Percentiles rank a stretch among this genome's conserved stretches.
Conservation (phyloP, 148 eudicot species). For the Rheum nobile region DNA sequence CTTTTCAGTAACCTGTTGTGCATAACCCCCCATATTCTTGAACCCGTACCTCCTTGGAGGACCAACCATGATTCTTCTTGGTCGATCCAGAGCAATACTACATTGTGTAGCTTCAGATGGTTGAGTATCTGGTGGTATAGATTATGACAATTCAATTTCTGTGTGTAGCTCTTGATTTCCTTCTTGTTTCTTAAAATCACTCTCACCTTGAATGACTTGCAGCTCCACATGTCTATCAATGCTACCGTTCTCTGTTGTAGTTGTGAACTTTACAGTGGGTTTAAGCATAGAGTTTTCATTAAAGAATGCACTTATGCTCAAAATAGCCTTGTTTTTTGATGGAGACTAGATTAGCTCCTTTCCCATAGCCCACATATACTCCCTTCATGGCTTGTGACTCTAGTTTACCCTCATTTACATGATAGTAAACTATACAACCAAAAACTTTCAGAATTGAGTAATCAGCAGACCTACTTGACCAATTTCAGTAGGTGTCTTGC, state of each 20-base stretch:
- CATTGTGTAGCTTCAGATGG: background rate
- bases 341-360: background rate
- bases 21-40: background rate
- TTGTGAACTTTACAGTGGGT: background rate
- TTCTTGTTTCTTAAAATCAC: background rate
- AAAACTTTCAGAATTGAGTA: slow-evolving; percentile 6
- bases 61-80: too few relatives aligned
- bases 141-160: background rate
- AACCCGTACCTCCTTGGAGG: too few relatives aligned
- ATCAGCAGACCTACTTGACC: slow-evolving; percentile 6
- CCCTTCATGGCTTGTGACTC: background rate
- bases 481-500: background rate
- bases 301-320: background rate
- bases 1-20: background rate
- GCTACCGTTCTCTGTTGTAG: background rate
- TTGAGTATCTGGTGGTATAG: background rate
- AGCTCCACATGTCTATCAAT: background rate
- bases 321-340: background rate
- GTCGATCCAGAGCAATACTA: background rate
- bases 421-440: slow-evolving; percentile 8
- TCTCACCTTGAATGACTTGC: background rate
- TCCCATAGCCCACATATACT: background rate
- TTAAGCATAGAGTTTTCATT: background rate
- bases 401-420: slow-evolving; percentile 5
- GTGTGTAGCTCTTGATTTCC: background rate